Evolutionary conservation across 1,284 basidiomycete species (phyloP).

Genomic region (Pholiota adiposa): DNA sequence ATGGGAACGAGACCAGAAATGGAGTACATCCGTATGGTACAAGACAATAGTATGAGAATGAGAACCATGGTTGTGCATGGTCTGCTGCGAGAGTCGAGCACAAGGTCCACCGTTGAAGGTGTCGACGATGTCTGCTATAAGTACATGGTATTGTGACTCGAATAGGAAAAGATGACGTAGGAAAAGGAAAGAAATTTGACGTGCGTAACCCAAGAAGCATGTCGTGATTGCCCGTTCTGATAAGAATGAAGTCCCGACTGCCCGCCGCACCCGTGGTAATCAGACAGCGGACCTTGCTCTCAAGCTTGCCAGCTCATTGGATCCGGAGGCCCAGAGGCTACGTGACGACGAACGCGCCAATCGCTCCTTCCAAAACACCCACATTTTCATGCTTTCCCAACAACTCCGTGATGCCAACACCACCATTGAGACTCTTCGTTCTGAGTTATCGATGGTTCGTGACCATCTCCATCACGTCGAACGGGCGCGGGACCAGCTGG

Average conservation of each 20-base stretch:
- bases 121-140: too few relatives aligned
- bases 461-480: constrained; percentile 17
- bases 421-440: constrained; percentile 19
- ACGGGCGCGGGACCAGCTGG: constrained; percentile 15
- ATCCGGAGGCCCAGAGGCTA: constrained; percentile 17
- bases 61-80: too few relatives aligned
- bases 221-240: constrained; percentile 14
- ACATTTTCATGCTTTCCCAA: constrained; percentile 24
- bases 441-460: constrained; percentile 12
- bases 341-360: constrained; percentile 24
- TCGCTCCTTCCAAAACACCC: constrained; percentile 23
- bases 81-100: too few relatives aligned
- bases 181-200: too few relatives aligned
- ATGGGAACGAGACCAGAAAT: too few relatives aligned
- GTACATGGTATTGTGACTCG: too few relatives aligned
- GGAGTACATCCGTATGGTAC: too few relatives aligned
- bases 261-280: constrained; percentile 7
- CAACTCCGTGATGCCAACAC: constrained; percentile 26
- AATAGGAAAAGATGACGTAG: too few relatives aligned
- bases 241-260: constrained; percentile 4
- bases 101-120: too few relatives aligned
- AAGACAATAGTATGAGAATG: too few relatives aligned
- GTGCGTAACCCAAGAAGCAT: constrained; percentile 1
- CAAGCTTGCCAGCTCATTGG: constrained; percentile 18
- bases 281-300: constrained; percentile 17